Evolutionary conservation across 1,284 basidiomycete species (phyloP).

Genomic region (Microbotryum silenes-acaulis): DNA sequence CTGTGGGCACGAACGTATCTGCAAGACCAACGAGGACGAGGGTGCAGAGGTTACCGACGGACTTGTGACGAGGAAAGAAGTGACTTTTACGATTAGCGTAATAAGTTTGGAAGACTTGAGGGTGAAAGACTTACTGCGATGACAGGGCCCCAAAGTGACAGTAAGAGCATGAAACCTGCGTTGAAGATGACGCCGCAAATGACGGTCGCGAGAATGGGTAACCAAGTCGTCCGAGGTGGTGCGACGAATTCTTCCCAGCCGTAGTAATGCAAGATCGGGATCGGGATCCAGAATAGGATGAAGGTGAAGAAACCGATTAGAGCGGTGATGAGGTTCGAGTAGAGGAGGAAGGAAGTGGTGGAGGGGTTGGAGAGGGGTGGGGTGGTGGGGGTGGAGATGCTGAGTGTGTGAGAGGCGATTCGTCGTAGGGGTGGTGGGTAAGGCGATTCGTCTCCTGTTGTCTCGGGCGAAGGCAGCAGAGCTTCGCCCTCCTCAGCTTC

Average conservation of each 20-base stretch:
- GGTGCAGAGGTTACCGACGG: conserved; percentile 71
- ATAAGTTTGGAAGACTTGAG: conserved; percentile 36
- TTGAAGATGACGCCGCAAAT: conserved; percentile 54
- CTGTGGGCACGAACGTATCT: conserved; percentile 58
- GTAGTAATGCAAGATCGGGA: conserved; percentile 58
- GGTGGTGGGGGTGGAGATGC: conserved; percentile 41
- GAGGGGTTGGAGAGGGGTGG: conserved; percentile 38
- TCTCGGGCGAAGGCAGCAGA: conserved; percentile 6
- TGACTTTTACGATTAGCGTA: too few relatives aligned
- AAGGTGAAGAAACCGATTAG: conserved; percentile 60
- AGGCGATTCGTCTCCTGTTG: conserved; percentile 4
- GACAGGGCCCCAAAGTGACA: conserved; percentile 75
- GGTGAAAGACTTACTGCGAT: conserved; percentile 40
- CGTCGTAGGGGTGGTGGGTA: conserved; percentile 33
- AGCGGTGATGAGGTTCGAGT: conserved; percentile 64
- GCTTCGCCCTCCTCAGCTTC: conserved; percentile 20
- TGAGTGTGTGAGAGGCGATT: background rate
- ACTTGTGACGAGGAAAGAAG: conserved; percentile 35
- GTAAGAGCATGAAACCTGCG: conserved; percentile 66
- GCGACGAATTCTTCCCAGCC: conserved; percentile 55
- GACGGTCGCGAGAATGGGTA: conserved; percentile 56
- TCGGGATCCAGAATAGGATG: conserved; percentile 56
- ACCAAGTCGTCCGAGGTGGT: conserved; percentile 45
- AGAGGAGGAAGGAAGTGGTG: conserved; percentile 55
- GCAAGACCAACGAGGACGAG: conserved; percentile 70